Evolutionary conservation across 2,329 filamentous ascomycete species (phyloP), one percentile per base, ranked within the genome.

Genomic region (Myriosclerotinia scirpicola): DNA sequence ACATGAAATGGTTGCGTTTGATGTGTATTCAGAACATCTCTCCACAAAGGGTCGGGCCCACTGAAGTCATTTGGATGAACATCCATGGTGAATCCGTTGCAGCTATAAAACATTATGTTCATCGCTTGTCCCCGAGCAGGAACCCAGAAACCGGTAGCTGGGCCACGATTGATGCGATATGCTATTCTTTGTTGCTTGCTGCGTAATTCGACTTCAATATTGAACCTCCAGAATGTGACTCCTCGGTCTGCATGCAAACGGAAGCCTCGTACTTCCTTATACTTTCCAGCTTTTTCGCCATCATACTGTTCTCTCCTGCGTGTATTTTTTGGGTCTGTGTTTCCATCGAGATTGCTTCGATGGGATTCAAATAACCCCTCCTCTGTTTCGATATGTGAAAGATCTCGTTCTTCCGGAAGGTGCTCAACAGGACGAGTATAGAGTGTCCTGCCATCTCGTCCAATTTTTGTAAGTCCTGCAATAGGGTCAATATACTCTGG

Each of bases 31-130:
- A 98, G 82, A 7, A 98, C 92, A 76, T 99, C 95, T 65, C 94
- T 89, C 95, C 96, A 99, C 79, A 99, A 84, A 1, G 95, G 95
- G 78, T 99, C 95, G 0, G 96, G 95, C 0, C 95, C 95, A 75
- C 90, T 95, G 76, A 97, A 90, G 55, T 88, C 84, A 75, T 96
- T 85, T 0, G 92, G 81, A 69, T 96, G 88, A 34, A 91, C 90
- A 66, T 86, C 90, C 62, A 90, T 78, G 73, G 92, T 94, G 81
- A 99, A 99, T 2, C 96, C 95, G 77, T 99, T 99, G 81, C 95
- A 97, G 76, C 91, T 97, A 80, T 98, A 87, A 80, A 97, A 99
- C 93, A 98, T 97, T 76, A 97, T 91, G 79, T 98, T 97, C 95
- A 99, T 99, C 2, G 90, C 86, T 76, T 96, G 85, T 20, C 87